phyloP scores from a whole-genome alignment of 768 basidiomycete species.

The Rubroboletus pulcherrimus region DNA sequence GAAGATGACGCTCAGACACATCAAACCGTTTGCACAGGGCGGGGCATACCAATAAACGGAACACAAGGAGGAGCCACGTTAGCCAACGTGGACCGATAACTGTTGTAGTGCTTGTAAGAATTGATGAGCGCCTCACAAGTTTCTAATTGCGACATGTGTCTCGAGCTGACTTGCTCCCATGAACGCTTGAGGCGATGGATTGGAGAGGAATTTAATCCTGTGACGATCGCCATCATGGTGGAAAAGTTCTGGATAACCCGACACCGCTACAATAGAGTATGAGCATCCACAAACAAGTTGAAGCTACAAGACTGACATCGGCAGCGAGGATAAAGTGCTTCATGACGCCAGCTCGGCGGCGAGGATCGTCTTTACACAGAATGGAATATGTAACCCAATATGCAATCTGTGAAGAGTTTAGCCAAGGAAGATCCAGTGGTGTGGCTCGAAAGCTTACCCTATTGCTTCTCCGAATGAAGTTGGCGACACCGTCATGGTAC shows the following conservation, averaged over 20 bases:
- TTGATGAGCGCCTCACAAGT: slow-evolving; percentile 57
- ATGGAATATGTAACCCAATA: slow-evolving; percentile 60
- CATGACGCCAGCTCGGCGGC: slow-evolving; percentile 55
- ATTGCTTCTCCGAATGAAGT: slow-evolving; percentile 57
- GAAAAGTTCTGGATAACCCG: slow-evolving; percentile 64
- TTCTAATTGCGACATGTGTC: slow-evolving; percentile 45
- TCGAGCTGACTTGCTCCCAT: slow-evolving; percentile 53
- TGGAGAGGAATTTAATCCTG: slow-evolving; percentile 63
- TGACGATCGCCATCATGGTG: slow-evolving; percentile 63
- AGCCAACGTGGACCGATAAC: slow-evolving; percentile 53
- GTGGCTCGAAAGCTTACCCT: slow-evolving; percentile 31
- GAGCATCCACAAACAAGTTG: neutral
- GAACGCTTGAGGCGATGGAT: slow-evolving; percentile 64
- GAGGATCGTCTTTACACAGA: slow-evolving; percentile 52
- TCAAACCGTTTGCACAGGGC: neutral
- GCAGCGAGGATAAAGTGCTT: slow-evolving; percentile 68
- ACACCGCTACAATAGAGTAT: slow-evolving; percentile 44
- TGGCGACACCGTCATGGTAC: slow-evolving; percentile 49
- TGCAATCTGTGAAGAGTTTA: slow-evolving; percentile 39
- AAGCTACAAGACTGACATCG: slow-evolving; percentile 42
- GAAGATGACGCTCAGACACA: slow-evolving; percentile 1
- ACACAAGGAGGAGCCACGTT: slow-evolving; percentile 61
- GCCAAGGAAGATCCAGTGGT: neutral
- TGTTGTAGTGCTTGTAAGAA: slow-evolving; percentile 65
- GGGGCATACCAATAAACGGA: slow-evolving; percentile 59